Evolutionary conservation across 169 alveolate genomes (phyloP), one percentile per base, ranked within the genome.

Genomic region (Plasmodium relictum): DNA sequence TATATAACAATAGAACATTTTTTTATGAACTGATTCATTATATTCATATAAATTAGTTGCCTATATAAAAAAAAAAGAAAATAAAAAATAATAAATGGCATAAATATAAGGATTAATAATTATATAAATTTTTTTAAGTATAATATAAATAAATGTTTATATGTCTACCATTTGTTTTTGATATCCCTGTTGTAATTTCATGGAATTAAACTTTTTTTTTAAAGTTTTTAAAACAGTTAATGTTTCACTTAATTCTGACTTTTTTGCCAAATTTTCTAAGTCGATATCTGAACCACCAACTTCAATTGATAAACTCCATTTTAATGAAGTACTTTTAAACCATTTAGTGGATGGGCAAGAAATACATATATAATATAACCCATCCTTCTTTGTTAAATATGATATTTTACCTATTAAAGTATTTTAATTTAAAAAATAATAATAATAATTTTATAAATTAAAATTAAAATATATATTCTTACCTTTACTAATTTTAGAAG

Each of bases 331-430:
- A 24, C 92, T 63, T 52, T 88, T 65, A 88, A 89, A 93, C 96
- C 96, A 93, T 39, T 66, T 44, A 45, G 80, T 85, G 7, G 93
- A 88, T 12, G 95, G 95, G 71, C 96, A 93, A 14, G 92, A 89
- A 45, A 93, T 88, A 48, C 96, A 93, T 18, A 93, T 83, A 44
- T 88, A 69, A 62, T 93, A 89, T 26, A 71, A 31, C 31, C 93
- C 95, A 48, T 88, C 86, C 58, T 63, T 50, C 26, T 85, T 61
- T 39, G 93, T 59, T 18, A 93, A 80, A 68, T 76, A 92, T 6
- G 96, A 73, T 37, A 93, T 45, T 18, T 93, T 90, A 4, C 94
- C 96, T 93, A 45, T 6, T 73, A 6, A 59, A n/a, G 10, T 72
- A 44, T 39, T 69, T n/a, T 62, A 54, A 52, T 42, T 24, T 22